These are phyloP conservation scores for Aspergillus terreus DNA, from an alignment of 2,329 filamentous ascomycete genomes.

Conservation along the genomic window DNA sequence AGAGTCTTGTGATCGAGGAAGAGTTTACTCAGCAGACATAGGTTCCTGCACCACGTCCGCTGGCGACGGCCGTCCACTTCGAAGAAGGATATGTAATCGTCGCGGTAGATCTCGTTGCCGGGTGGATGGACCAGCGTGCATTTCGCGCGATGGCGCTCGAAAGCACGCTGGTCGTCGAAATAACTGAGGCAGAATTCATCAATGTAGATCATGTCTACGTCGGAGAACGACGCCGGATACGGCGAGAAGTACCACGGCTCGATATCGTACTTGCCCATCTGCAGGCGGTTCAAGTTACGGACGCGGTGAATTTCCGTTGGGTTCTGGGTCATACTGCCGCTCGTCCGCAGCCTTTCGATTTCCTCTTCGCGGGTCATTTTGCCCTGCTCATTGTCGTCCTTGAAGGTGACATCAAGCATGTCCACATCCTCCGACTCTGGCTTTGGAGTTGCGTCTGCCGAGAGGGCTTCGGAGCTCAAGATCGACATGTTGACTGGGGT, in stretches of 20 bases:
- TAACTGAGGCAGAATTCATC: slow-evolving; percentile 97
- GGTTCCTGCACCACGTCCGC: slow-evolving; percentile 96
- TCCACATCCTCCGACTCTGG: slow-evolving; percentile 40
- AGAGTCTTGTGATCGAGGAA: slow-evolving; percentile 98
- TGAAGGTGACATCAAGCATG: slow-evolving; percentile 38
- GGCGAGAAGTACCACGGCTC: slow-evolving; percentile 99
- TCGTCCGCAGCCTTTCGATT: slow-evolving; percentile 91
- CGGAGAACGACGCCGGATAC: slow-evolving; percentile 83
- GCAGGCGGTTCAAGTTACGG: slow-evolving; percentile 87
- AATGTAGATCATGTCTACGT: slow-evolving; percentile 88
- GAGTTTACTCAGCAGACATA: slow-evolving; percentile 91
- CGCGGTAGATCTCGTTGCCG: slow-evolving; percentile 95
- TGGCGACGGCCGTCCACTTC: slow-evolving; percentile 97
- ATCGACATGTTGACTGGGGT: slow-evolving; percentile 31
- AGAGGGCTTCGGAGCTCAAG: slow-evolving; percentile 34
- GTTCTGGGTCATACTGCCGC: slow-evolving; percentile 98
- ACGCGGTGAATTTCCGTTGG: slow-evolving; percentile 95
- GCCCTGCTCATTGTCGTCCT: slow-evolving; percentile 34
- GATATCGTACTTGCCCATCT: slow-evolving; percentile 87
- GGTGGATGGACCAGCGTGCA: slow-evolving; percentile 89
- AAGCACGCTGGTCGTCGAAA: slow-evolving; percentile 77
- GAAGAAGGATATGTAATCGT: slow-evolving; percentile 88
- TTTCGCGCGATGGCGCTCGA: slow-evolving; percentile 80
- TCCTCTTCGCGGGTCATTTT: slow-evolving; percentile 72
- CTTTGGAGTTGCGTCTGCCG: slow-evolving; percentile 38